Conservation (phyloP, 2,329 filamentous ascomycete genomes). For the Calonectria multiphialidica region DNA sequence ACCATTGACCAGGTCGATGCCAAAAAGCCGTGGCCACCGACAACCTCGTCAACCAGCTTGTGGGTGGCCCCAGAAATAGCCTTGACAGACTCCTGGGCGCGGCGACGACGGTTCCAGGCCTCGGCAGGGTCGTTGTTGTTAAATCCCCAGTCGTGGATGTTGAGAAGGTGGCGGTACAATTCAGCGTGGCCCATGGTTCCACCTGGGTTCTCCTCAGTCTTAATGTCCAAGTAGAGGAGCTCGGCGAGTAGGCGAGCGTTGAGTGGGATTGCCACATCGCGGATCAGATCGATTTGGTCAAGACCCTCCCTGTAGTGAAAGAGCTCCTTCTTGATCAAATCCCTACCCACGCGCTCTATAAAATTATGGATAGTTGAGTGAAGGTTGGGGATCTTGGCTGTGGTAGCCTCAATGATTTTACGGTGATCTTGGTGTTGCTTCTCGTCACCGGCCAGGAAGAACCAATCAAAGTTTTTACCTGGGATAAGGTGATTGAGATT, state of each 20-base stretch:
- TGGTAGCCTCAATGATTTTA: conserved; percentile 44
- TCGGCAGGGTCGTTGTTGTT: conserved; percentile 61
- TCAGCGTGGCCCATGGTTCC: conserved; percentile 57
- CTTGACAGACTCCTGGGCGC: conserved; percentile 54
- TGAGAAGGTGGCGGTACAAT: conserved; percentile 57
- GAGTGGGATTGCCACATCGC: conserved; percentile 70
- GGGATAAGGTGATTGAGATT: conserved; percentile 48
- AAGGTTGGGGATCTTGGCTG: conserved; percentile 50
- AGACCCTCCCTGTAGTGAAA: conserved; percentile 52
- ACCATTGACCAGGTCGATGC: conserved; percentile 43
- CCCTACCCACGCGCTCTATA: conserved; percentile 46
- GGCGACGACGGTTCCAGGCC: conserved; percentile 59
- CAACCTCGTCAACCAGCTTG: conserved; percentile 54
- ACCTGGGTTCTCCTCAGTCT: conserved; percentile 59
- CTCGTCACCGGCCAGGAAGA: conserved; percentile 53
- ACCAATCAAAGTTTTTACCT: conserved; percentile 53
- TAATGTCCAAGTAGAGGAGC: conserved; percentile 69
- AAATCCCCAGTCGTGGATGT: conserved; percentile 59
- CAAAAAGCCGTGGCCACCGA: conserved; percentile 44
- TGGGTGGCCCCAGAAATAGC: conserved; percentile 52
- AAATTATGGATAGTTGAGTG: conserved; percentile 47
- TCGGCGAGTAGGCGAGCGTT: conserved; percentile 68
- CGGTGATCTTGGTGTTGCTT: conserved; percentile 41
- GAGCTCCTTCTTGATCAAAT: conserved; percentile 55
- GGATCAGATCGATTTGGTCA: conserved; percentile 56